Evolutionary conservation across 345 rosid species (phyloP).

Genomic region (Rhodomyrtus tomentosa): DNA sequence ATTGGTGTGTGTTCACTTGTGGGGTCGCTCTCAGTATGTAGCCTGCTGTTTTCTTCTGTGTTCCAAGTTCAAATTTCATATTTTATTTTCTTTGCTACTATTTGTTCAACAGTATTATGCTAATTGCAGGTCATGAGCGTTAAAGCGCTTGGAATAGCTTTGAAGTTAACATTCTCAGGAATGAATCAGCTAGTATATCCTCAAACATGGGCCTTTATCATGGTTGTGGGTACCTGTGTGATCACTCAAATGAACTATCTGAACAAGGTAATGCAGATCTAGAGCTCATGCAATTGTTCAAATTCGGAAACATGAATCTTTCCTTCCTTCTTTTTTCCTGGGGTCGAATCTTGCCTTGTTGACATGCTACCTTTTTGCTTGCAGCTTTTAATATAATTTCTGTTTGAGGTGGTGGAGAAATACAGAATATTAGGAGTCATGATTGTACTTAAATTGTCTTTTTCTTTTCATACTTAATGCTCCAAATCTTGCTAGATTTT

Average conservation of each 20-base stretch:
- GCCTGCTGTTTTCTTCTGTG: background rate
- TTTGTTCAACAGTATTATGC: background rate
- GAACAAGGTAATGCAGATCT: conserved; percentile 41
- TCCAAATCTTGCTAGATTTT: background rate
- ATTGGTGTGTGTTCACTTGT: conserved; percentile 92
- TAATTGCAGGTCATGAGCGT: conserved; percentile 67
- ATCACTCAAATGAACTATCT: conserved; percentile 68
- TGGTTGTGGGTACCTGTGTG: conserved; percentile 52
- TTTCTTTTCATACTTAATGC: background rate
- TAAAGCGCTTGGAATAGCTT: conserved; percentile 69
- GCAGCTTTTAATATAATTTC: background rate
- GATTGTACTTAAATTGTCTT: background rate
- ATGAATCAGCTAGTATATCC: conserved; percentile 59
- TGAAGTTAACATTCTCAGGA: conserved; percentile 66
- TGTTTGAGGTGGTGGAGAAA: background rate
- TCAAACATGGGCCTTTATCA: conserved; percentile 57
- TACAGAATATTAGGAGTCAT: background rate
- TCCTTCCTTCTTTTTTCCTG: too few relatives aligned
- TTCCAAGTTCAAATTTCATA: background rate
- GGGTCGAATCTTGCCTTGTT: background rate
- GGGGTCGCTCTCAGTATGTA: conserved; percentile 89
- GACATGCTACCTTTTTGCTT: background rate
- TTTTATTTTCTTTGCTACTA: background rate
- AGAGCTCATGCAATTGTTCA: background rate
- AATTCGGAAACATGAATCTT: background rate